Evolutionary conservation across 805 yeast genomes (phyloP).

Genomic region (Pichia nanzhaoensis): DNA sequence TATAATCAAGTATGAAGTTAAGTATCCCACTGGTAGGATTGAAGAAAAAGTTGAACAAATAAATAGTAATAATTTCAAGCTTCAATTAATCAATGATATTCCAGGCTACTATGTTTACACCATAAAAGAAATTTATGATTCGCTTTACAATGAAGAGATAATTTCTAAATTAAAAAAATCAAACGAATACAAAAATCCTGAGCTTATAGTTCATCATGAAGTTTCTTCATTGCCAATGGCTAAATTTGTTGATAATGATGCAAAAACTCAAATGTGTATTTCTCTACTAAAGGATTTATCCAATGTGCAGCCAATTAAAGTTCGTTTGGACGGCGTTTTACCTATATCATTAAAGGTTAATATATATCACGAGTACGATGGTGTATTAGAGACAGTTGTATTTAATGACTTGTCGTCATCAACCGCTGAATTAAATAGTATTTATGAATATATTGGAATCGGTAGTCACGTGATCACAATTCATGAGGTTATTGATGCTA

Average conservation of each 20-base stretch:
- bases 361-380: constrained; percentile 54
- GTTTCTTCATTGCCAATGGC: constrained; percentile 62
- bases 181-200: constrained; percentile 22
- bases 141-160: constrained; percentile 44
- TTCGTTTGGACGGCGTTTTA: constrained; percentile 61
- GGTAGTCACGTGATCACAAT: constrained; percentile 67
- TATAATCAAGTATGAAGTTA: constrained; percentile 57
- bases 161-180: constrained; percentile 23
- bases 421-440: constrained; percentile 33
- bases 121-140: constrained; percentile 60
- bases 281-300: constrained; percentile 21
- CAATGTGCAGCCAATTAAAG: constrained; percentile 43
- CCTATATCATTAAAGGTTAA: constrained; percentile 58
- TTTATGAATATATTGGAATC: constrained; percentile 48
- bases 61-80: constrained; percentile 33
- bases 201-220: constrained; percentile 39
- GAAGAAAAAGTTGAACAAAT: constrained; percentile 38
- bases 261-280: constrained; percentile 26
- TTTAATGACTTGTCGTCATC: constrained; percentile 37
- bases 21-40: constrained; percentile 46
- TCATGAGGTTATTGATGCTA: constrained; percentile 52
- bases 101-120: constrained; percentile 58
- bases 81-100: constrained; percentile 35
- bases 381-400: constrained; percentile 41
- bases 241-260: constrained; percentile 17